Base-by-base conservation (phyloP, 805 yeast genomes). In the Schwanniomyces pseudopolymorphus region DNA sequence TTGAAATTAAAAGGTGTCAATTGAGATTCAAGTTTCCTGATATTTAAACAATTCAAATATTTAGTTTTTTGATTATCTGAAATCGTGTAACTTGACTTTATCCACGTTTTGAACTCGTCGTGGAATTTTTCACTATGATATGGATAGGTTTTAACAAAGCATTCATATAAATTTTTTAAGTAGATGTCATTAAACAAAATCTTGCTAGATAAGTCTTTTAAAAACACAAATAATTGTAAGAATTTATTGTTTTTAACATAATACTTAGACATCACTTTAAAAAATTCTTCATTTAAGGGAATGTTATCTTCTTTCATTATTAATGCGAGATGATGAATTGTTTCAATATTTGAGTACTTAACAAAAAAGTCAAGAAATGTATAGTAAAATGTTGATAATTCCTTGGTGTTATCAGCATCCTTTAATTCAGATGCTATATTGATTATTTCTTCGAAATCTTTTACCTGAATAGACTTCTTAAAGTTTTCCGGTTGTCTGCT, bases 121-220 rank as follows among this genome's bases (percentile, higher is more conserved):
- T 54, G 53, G 35, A 68, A 68, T 3, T 51, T 52, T 8, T 42
- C 52, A 0, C 69, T 67, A 19, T 58, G 53, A 40, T 66, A 58
- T 1, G 75, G 74, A 43, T 66, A 72, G 0, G 69, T 55, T 24
- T 51, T 51, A 6, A 71, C 57, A 50, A 69, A 71, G 2, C 68
- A 52, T 11, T 67, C 61, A 43, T 59, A 69, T 5, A 66, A 43
- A 28, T 54, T 53, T 24, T 52, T 52, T n/a, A 66, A 46, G 40
- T 54, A 64, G 5, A 54, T 48, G 13, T 55, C 56, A 38, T 61
- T 57, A 44, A 62, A 67, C 11, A 39, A 46, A n/a, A 54, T 50
- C 39, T 48, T 47, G 25, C 40, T 47, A 17, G 49, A 53, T 40
- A 45, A 49, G 3, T 47, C 24, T 21, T 57, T 39, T 38, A 68